Evolutionary conservation across 148 eudicot species (phyloP), one percentile per base, ranked within the genome.

Genomic region (Rhododendron williamsianum): DNA sequence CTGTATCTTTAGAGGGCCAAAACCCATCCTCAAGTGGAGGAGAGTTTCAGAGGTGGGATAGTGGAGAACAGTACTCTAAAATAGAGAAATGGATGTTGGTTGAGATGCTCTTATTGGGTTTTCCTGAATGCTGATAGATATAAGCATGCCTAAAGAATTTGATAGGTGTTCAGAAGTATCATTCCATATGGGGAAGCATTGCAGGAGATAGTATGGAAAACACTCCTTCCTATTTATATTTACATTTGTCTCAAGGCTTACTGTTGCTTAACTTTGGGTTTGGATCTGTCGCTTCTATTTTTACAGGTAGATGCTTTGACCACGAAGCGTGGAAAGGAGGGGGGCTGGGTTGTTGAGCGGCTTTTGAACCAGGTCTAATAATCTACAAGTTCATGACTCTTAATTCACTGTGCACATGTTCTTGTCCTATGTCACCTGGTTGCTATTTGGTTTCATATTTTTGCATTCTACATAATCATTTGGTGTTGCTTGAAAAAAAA

Each of bases 291-390:
- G 56, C 51, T 82, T 25, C 48, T 33, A 15, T 9, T 33, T 72
- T 63, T 41, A 76, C 90, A 94, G 96, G 96, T 95, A 76, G 98
- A 95, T 91, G 94, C 98, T 83, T 89, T 95, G 84, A 92, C 97
- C 63, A 92, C 95, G 49, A 91, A 87, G 82, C 96, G 94, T 76
- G 98, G 94, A 65, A 87, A 88, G 86, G 94, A 95, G 88, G 97
- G 98, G 81, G 95, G 93, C 25, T 85, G 93, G 93, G 95, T 93
- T 51, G 96, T 94, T 52, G 95, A 91, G 69, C 90, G 97, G 81
- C 95, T 94, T 82, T 63, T 94, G 89, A 94, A 91, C 78, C 98
- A 95, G 97, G 97, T 94, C 54, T 49, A 27, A 49, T 23, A 30
- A 80, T 35, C 56, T 76, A 6, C 51, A 74, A 18, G 35, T 19